Percentiles rank a stretch among this genome's conserved stretches.
phyloP scores from a whole-genome alignment of 352 stramenopile genomes.

The Phytophthora idaei region DNA sequence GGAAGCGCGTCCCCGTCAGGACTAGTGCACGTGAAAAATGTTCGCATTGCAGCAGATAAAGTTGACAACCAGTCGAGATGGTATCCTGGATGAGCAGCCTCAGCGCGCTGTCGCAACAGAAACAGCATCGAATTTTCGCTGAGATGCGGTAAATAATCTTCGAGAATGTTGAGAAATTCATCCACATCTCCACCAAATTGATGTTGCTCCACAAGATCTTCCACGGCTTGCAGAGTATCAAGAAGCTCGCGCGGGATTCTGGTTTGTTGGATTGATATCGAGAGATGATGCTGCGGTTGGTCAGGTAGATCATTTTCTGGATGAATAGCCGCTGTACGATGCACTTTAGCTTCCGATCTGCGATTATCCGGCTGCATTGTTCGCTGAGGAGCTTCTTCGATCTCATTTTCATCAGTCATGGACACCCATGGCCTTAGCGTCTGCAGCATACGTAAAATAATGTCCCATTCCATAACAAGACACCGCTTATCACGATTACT shows the following conservation, averaged over 20 bases:
- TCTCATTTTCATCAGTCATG: conserved; percentile 44
- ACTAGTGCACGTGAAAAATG: conserved; percentile 60
- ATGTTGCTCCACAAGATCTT: conserved; percentile 66
- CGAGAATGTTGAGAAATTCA: conserved; percentile 77
- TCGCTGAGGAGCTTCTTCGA: conserved; percentile 31
- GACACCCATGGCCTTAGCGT: conserved; percentile 75
- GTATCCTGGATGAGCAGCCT: conserved; percentile 67
- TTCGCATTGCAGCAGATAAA: conserved; percentile 56
- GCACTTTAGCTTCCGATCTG: conserved; percentile 13
- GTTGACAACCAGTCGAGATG: conserved; percentile 70
- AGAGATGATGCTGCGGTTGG: conserved; percentile 39
- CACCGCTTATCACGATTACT: conserved; percentile 32
- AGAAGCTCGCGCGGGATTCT: conserved; percentile 80
- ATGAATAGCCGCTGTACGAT: conserved; percentile 20
- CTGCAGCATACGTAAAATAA: conserved; percentile 82
- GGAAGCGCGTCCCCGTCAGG: conserved; percentile 36
- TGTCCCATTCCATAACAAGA: conserved; percentile 83
- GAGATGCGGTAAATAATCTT: conserved; percentile 74
- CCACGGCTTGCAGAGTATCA: conserved; percentile 74
- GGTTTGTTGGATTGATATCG: conserved; percentile 68
- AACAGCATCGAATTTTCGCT: conserved; percentile 62
- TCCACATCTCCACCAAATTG: conserved; percentile 73
- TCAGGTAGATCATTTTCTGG: conserved; percentile 15
- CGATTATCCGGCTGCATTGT: conserved; percentile 14
- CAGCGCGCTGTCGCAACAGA: conserved; percentile 67